phyloP scores from a whole-genome alignment of 768 basidiomycete genomes.

The Mycena olivaceomarginata region DNA sequence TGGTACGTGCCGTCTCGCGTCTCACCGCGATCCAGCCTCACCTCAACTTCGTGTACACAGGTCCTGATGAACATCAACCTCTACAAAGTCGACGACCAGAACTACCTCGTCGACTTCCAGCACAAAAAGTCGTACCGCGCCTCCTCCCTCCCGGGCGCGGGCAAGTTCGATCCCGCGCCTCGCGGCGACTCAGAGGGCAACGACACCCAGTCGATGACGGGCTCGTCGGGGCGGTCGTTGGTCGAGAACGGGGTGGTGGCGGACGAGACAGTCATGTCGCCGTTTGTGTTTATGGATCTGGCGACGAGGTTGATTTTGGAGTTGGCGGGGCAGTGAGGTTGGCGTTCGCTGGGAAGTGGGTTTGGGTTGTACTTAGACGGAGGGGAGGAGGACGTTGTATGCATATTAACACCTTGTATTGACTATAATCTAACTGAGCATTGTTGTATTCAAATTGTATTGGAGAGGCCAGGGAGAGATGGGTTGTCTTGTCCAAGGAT shows the following conservation, averaged over 20 bases:
- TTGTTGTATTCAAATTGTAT: background rate
- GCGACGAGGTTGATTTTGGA: constrained; percentile 96
- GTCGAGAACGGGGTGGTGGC: constrained; percentile 66
- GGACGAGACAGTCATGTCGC: constrained; percentile 85
- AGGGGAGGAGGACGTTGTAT: background rate
- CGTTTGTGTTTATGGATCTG: constrained; percentile 98
- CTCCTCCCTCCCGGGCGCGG: constrained; percentile 78
- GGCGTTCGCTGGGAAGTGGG: background rate
- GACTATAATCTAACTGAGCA: background rate
- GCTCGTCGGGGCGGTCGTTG: constrained; percentile 68
- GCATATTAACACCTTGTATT: constrained; percentile 23
- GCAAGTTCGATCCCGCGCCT: constrained; percentile 81
- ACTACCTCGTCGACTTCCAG: constrained; percentile 98
- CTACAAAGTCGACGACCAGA: constrained; percentile 96
- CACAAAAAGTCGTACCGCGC: constrained; percentile 96
- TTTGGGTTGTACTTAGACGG: background rate
- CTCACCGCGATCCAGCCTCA: constrained; percentile 5
- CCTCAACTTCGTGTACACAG: constrained; percentile 60
- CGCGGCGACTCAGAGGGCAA: constrained; percentile 69
- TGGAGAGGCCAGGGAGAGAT: no score
- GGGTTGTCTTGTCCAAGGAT: no score
- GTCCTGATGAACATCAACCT: constrained; percentile 98
- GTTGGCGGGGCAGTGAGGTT: constrained; percentile 77
- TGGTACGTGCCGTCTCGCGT: constrained; percentile 72
- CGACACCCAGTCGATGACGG: constrained; percentile 55